phyloP scores from a whole-genome alignment of 192 early-diverging fungal genomes.

The Podila clonocystis region DNA sequence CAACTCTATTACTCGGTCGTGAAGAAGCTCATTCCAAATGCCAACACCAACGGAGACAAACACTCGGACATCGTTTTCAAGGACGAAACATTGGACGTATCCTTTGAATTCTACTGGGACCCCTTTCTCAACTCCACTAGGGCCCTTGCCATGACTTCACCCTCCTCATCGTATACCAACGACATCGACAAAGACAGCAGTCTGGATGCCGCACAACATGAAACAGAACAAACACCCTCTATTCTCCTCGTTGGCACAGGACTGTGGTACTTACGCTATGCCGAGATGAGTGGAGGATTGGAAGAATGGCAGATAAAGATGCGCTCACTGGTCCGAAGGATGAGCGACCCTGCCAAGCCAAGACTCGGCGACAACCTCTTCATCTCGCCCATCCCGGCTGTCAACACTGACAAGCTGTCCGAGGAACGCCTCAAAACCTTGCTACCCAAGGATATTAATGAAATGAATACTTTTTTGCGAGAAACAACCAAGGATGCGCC shows the following conservation, averaged over 20 bases:
- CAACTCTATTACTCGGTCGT: constrained; percentile 67
- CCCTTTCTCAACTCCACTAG: constrained; percentile 66
- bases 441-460: constrained; percentile 49
- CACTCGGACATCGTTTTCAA: constrained; percentile 56
- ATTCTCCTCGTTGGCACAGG: constrained; percentile 66
- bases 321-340: constrained; percentile 42
- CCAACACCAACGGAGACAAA: constrained; percentile 34
- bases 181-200: neutral
- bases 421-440: constrained; percentile 58
- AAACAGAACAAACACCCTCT: constrained; percentile 20
- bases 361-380: constrained; percentile 34
- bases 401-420: constrained; percentile 59
- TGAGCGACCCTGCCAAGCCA: constrained; percentile 2
- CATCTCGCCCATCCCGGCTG: constrained; percentile 52
- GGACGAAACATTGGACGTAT: constrained; percentile 33
- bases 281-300: constrained; percentile 49
- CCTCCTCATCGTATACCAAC: neutral
- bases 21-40: constrained; percentile 51
- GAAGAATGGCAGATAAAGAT: constrained; percentile 56
- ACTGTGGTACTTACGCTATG: constrained; percentile 72
- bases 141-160: constrained; percentile 32
- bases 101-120: constrained; percentile 78
- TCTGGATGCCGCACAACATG: neutral
- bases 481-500: constrained; percentile 5
- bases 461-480: constrained; percentile 68